Base-by-base conservation (phyloP, 352 stramenopile genomes). In the Saprolegnia diclina region DNA sequence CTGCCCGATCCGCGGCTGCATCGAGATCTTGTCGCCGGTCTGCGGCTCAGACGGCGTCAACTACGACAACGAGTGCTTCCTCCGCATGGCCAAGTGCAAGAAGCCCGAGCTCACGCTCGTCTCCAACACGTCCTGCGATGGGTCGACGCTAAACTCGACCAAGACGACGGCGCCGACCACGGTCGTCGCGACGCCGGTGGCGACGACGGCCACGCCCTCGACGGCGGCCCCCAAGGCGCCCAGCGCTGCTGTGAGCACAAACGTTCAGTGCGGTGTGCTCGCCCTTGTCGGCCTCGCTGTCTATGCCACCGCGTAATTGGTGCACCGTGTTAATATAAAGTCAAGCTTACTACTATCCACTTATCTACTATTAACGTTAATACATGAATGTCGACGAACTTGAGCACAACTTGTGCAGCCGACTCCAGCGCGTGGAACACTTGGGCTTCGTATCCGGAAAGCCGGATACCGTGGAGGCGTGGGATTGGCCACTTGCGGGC, bases 61-160 rank as follows among this genome's bases (percentile, higher is more conserved):
- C 35, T 66, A 66, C 45, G 11, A 44, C 6, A 66, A 66, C 45
- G 40, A 66, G 24, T 66, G 59, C 21, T 54, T 54, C 18, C 32
- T 66, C 16, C 18, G 40, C 5, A 54, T n/a, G 24, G 45, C 59
- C 45, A 66, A 66, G 45, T 66, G 59, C 59, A 54, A 63, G 5
- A 35, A 22, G 54, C 14, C 57, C 18, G n/a, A 18, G 10, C 24
- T 65, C 9, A 40, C 22, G 37, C 21, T 65, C 18, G 35, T 65
- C 45, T 11, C 57, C 21, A 52, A 65, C 22, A 26, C n/a, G n/a
- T 48, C 29, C 1, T 65, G 57, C 57, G n/a, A 21, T 22, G 45
- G 54, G 9, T 13, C 14, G n/a, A 26, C 29, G 2, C 29, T 35
- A 6, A 56, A 53, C 45, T 40, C 59, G 35, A 59, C 35, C 19